Base-by-base conservation (phyloP, 2,329 filamentous ascomycete species). In the Fusarium stilboides region DNA sequence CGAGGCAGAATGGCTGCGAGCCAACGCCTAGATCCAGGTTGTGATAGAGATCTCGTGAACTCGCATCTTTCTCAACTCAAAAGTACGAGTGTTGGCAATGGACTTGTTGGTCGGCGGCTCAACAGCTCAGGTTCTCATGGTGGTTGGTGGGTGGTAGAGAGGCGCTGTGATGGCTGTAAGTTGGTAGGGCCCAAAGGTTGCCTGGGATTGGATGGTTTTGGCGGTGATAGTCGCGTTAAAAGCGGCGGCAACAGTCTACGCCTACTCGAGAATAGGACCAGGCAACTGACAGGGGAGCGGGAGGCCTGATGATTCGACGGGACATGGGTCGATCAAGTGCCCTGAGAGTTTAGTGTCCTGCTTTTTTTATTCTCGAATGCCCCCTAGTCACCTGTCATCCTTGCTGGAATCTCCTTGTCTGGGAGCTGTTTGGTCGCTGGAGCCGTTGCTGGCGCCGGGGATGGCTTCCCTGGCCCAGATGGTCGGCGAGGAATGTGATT, bases 401-500 rank as follows among this genome's bases (percentile, higher is more conserved):
- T 69, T 64, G 66, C 44, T 52, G 19, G 56, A 52, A 69, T 62
- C 46, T 57, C 58, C 67, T 65, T 67, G 58, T 65, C 52, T 61
- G 54, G 54, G 65, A 61, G 67, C 64, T 75, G 67, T 75, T 70
- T 74, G 72, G 71, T 62, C 51, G 57, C 57, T 55, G 42, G 34
- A 31, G 64, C 67, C 69, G 68, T 66, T 71, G 56, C 63, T 75
- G 69, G 69, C 72, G 72, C 72, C 62, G 67, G 63, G 71, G 71
- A 71, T 65, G 57, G 59, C 70, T 73, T 71, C 65, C 67, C 65
- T 71, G 72, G 69, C 69, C 73, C 73, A 75, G 59, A 71, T 70
- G 69, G 71, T 65, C 63, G 72, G 73, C 64, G 72, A 75, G 73
- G 62, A 72, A 74, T 75, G 67, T 75, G 73, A 75, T 75, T 75